Evolutionary conservation across 495 filamentous ascomycete genomes (phyloP).

Genomic region (Aspergillus carlsbadensis): DNA sequence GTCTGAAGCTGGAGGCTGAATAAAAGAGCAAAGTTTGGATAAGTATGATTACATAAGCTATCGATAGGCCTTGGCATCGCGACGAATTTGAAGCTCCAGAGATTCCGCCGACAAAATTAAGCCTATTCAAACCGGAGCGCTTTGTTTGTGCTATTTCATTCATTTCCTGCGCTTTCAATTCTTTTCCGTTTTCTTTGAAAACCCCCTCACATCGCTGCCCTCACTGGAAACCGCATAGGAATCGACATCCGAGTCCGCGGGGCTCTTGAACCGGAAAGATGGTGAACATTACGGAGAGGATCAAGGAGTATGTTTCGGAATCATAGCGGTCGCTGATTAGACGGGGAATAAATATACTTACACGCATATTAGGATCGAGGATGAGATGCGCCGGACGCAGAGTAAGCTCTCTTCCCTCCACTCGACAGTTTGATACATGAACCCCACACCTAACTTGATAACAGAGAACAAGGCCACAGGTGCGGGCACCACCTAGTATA

Average conservation of each 20-base stretch:
- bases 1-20: background rate
- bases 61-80: constrained; percentile 24
- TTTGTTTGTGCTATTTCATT: background rate
- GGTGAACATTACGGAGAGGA: constrained; percentile 99
- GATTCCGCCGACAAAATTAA: background rate
- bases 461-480: constrained; percentile 99
- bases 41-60: constrained; percentile 25
- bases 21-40: constrained; percentile 7
- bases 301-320: constrained; percentile 76
- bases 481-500: constrained; percentile 38
- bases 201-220: background rate
- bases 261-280: constrained; percentile 61
- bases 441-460: constrained; percentile 41
- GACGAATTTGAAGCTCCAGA: constrained; percentile 22
- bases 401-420: constrained; percentile 53
- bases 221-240: background rate
- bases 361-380: constrained; percentile 76
- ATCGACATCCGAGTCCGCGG: constrained; percentile 24
- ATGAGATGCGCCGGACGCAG: constrained; percentile 98
- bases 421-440: constrained; percentile 12
- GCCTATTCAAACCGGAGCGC: background rate
- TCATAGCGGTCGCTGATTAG: background rate
- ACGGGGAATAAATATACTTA: constrained; percentile 14
- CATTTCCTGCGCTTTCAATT: background rate
- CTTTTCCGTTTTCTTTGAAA: background rate